Conservation (phyloP, 768 basidiomycete species). For the Cubamyces sp. region DNA sequence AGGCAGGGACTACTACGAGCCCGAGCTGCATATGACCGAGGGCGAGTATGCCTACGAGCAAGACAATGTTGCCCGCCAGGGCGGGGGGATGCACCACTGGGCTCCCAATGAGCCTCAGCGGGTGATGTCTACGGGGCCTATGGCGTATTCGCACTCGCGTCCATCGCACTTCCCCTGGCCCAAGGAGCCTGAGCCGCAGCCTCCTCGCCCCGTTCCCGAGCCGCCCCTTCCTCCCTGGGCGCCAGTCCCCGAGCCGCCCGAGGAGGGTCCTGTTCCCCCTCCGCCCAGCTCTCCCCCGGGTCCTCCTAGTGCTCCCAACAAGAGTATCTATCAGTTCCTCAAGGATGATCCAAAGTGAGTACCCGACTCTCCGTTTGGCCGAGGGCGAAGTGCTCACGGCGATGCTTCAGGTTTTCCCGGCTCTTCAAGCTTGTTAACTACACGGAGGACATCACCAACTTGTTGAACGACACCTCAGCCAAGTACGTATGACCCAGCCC, state of each 20-base stretch:
- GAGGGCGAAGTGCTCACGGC: neutral
- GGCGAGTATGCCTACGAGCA: neutral
- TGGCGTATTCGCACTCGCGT: neutral
- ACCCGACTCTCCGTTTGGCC: too few species aligned
- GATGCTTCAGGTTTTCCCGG: conserved; percentile 42
- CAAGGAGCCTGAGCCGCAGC: neutral
- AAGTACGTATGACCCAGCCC: conserved; percentile 32
- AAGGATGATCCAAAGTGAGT: conserved; percentile 31
- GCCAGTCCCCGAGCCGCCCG: neutral
- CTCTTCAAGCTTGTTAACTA: conserved; percentile 45
- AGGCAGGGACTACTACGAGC: conserved; percentile 5
- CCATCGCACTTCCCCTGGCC: neutral
- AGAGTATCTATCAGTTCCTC: conserved; percentile 37
- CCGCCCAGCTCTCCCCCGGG: neutral
- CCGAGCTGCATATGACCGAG: neutral
- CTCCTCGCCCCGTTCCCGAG: conserved; percentile 2
- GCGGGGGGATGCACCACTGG: neutral
- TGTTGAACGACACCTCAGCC: conserved; percentile 45
- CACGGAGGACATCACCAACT: conserved; percentile 41
- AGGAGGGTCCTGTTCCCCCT: neutral
- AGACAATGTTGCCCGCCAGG: neutral
- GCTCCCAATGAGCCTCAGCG: conserved; percentile 5
- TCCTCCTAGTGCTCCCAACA: conserved; percentile 2
- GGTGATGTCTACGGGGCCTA: conserved; percentile 1
- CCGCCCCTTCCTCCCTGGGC: conserved; percentile 1